Evolutionary conservation across 2,329 filamentous ascomycete species (phyloP).

Genomic region (Paecilomyces sp.): DNA sequence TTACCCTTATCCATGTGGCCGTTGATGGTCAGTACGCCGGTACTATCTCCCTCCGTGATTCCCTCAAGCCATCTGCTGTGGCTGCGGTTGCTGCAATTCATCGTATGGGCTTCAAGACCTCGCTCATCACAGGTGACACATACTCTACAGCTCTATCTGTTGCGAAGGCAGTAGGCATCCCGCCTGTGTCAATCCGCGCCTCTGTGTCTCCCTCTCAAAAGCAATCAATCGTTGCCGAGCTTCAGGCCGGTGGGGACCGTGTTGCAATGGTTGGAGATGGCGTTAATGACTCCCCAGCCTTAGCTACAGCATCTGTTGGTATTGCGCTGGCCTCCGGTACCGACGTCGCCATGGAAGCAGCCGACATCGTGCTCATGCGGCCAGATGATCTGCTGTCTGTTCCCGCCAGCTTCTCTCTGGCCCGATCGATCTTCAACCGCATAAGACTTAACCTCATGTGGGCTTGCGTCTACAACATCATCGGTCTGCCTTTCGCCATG

Average conservation of each 20-base stretch:
- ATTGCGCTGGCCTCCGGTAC: conserved; percentile 90
- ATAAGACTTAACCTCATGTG: conserved; percentile 92
- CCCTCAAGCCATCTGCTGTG: conserved; percentile 78
- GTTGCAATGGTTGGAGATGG: conserved; percentile 98
- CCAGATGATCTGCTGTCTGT: conserved; percentile 87
- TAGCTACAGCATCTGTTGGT: conserved; percentile 86
- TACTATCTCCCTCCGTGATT: conserved; percentile 77
- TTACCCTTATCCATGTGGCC: conserved; percentile 85
- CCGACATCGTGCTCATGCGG: conserved; percentile 91
- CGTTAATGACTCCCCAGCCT: conserved; percentile 94
- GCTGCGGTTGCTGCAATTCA: conserved; percentile 75
- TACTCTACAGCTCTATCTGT: conserved; percentile 76
- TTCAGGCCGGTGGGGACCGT: conserved; percentile 67
- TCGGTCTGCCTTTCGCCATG: conserved; percentile 95
- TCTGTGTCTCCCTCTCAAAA: conserved; percentile 90
- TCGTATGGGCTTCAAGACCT: conserved; percentile 76
- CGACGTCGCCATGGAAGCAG: conserved; percentile 95
- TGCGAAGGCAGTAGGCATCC: conserved; percentile 74
- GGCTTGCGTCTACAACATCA: conserved; percentile 86
- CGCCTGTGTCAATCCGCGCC: conserved; percentile 67
- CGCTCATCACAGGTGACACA: conserved; percentile 92
- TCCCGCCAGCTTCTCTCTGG: conserved; percentile 76
- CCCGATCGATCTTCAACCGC: conserved; percentile 75
- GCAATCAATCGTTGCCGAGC: conserved; percentile 69
- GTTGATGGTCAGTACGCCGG: conserved; percentile 78